A percentile compares a stretch with the other conserved stretches of the same genome.
Evolutionary conservation across 164 flowering plant species (phyloP).

Genomic region (Warburgia ugandensis): DNA sequence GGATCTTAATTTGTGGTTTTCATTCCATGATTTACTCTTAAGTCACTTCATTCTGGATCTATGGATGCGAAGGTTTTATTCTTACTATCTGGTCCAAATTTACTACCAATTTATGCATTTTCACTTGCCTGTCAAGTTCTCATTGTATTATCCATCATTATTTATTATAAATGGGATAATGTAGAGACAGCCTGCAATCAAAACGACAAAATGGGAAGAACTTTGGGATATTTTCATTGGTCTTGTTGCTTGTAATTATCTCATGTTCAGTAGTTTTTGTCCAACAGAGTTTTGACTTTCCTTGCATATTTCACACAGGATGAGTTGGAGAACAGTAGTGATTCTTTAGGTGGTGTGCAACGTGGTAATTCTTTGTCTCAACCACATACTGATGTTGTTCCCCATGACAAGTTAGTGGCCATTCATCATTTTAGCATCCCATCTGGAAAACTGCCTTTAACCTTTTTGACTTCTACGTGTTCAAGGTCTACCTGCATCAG

Average conservation of each 20-base stretch:
- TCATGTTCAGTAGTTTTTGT: not conserved
- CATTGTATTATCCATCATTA: too few species aligned
- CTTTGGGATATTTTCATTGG: too few species aligned
- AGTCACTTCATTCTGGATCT: not conserved
- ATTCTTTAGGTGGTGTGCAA: constrained; percentile 3
- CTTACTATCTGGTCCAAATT: too few species aligned
- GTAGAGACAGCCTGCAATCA: too few species aligned
- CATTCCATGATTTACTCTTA: not conserved
- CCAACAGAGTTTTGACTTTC: too few species aligned
- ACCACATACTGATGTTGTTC: constrained; percentile 4
- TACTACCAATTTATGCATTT: too few species aligned
- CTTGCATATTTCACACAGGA: constrained; percentile 18
- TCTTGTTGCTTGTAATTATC: not conserved
- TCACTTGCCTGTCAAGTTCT: too few species aligned
- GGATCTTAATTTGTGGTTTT: not conserved
- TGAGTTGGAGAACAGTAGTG: constrained; percentile 12
- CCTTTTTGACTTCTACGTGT: constrained; percentile 77
- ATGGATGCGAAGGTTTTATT: not conserved
- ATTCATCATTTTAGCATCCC: constrained; percentile 47
- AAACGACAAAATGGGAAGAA: too few species aligned
- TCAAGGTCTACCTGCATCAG: constrained; percentile 79
- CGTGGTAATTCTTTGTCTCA: constrained; percentile 12
- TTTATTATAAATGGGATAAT: too few species aligned
- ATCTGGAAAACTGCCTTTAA: constrained; percentile 39
- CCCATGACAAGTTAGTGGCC: constrained; percentile 29